phyloP scores from a whole-genome alignment of 805 yeast genomes.

The Barnettozyma sucrosica region DNA sequence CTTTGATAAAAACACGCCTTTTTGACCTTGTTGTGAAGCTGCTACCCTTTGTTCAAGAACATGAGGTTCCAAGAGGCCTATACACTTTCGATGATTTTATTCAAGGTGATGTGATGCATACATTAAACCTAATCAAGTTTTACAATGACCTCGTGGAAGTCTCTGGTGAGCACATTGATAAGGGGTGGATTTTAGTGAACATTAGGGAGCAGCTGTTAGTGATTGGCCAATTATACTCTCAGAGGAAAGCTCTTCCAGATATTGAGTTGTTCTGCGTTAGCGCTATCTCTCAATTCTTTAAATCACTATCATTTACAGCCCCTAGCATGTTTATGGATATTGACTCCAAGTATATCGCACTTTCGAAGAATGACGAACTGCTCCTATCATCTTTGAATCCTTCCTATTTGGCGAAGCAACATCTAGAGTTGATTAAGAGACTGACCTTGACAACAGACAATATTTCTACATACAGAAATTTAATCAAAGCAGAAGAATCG shows the following conservation, averaged over 20 bases:
- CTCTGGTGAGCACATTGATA: slow-evolving; percentile 9
- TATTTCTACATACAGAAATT: slow-evolving; percentile 14
- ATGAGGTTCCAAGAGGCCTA: slow-evolving; percentile 14
- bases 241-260: slow-evolving; percentile 10
- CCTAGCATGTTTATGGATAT: slow-evolving; percentile 5
- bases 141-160: slow-evolving; percentile 15
- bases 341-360: slow-evolving; percentile 11
- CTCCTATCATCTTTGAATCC: slow-evolving; percentile 18
- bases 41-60: slow-evolving; percentile 11
- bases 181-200: slow-evolving; percentile 17
- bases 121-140: slow-evolving; percentile 15
- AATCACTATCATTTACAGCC: slow-evolving; percentile 15
- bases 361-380: slow-evolving; percentile 3
- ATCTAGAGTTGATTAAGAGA: slow-evolving; percentile 9
- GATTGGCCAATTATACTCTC: slow-evolving; percentile 12
- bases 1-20: slow-evolving; percentile 11
- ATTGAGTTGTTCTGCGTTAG: slow-evolving; percentile 16
- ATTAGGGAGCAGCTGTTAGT: slow-evolving; percentile 8
- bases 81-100: slow-evolving; percentile 9
- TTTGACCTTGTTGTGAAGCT: slow-evolving; percentile 12
- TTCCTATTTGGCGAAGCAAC: slow-evolving; percentile 11
- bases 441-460: slow-evolving; percentile 10
- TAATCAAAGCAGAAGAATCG: slow-evolving; percentile 6
- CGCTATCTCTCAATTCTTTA: slow-evolving; percentile 14
- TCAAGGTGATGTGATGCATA: slow-evolving; percentile 13